These are phyloP conservation scores for Rhodotorula sp. DNA, from an alignment of 1,284 basidiomycete species.

Conservation along the genomic window DNA sequence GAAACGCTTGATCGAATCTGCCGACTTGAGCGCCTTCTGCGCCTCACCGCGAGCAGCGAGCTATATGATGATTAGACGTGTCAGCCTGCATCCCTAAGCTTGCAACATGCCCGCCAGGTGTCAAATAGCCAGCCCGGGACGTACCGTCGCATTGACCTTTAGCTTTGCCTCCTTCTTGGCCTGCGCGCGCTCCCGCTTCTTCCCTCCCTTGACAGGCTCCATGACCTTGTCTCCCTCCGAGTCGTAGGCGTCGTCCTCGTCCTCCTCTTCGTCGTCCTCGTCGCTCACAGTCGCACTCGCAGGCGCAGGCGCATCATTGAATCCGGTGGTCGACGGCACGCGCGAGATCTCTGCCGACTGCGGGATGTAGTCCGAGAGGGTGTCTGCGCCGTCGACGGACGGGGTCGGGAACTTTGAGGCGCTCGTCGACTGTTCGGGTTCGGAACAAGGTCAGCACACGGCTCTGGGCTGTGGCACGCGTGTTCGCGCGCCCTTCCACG, in stretches of 20 bases:
- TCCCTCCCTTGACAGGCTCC: slow-evolving; percentile 57
- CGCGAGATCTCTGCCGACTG: slow-evolving; percentile 35
- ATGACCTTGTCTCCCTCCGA: slow-evolving; percentile 22
- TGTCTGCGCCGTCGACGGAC: slow-evolving; percentile 9
- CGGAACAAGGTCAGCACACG: not conserved
- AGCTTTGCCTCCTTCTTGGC: slow-evolving; percentile 35
- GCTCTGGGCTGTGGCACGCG: not conserved
- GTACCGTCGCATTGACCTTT: slow-evolving; percentile 56
- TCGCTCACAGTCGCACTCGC: slow-evolving; percentile 18
- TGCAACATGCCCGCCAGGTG: too few species aligned
- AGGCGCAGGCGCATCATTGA: not conserved
- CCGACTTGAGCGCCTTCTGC: slow-evolving; percentile 57
- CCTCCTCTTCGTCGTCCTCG: slow-evolving; percentile 28
- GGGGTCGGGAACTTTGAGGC: slow-evolving; percentile 8
- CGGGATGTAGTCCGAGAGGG: slow-evolving; percentile 40
- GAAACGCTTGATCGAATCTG: slow-evolving; percentile 93
- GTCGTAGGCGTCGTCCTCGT: slow-evolving; percentile 33
- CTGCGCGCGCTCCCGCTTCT: slow-evolving; percentile 54
- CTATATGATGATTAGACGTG: not conserved
- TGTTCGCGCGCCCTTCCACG: not conserved
- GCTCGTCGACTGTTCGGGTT: slow-evolving; percentile 3
- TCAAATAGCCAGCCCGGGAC: not conserved
- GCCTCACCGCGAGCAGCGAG: slow-evolving; percentile 20
- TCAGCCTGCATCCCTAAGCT: not conserved
- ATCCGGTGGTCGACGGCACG: slow-evolving; percentile 25